Percentiles rank a stretch among this genome's conserved stretches.
phyloP scores from a whole-genome alignment of 352 stramenopile species.

The Globisporangium alternatum region DNA sequence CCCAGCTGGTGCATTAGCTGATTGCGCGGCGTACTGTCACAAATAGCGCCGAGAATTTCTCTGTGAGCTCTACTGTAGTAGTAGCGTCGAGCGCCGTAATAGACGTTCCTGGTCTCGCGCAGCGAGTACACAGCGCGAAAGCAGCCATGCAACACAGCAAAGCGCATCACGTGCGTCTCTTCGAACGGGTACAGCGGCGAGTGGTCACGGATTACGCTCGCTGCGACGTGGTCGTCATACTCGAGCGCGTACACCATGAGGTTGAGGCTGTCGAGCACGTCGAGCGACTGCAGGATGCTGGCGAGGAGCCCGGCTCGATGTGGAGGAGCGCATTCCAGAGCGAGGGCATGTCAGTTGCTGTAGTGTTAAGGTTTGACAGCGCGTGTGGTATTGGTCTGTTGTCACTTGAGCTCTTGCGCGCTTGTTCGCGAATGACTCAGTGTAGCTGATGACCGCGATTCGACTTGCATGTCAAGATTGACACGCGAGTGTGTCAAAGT shows the following conservation, averaged over 20 bases:
- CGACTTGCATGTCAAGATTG: too few species aligned
- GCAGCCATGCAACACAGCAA: neutral
- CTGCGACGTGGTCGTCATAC: neutral
- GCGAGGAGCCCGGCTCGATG: neutral
- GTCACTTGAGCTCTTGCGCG: too few species aligned
- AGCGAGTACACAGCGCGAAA: neutral
- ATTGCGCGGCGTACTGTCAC: neutral
- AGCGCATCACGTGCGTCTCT: neutral
- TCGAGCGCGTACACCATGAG: constrained; percentile 1
- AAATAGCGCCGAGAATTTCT: too few species aligned
- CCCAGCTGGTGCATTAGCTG: neutral
- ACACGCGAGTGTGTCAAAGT: too few species aligned
- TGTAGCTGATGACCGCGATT: too few species aligned
- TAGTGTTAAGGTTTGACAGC: too few species aligned
- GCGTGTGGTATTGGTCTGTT: too few species aligned
- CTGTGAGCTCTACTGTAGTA: neutral
- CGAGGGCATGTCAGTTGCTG: neutral
- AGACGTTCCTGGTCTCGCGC: neutral
- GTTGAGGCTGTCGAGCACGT: neutral
- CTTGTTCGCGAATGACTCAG: too few species aligned
- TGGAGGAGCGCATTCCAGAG: neutral
- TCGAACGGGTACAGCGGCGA: neutral
- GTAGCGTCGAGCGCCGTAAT: neutral
- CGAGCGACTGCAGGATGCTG: neutral
- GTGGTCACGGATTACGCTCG: neutral